Conservation (phyloP, 768 basidiomycete species). For the Lactarius deliciosus region DNA sequence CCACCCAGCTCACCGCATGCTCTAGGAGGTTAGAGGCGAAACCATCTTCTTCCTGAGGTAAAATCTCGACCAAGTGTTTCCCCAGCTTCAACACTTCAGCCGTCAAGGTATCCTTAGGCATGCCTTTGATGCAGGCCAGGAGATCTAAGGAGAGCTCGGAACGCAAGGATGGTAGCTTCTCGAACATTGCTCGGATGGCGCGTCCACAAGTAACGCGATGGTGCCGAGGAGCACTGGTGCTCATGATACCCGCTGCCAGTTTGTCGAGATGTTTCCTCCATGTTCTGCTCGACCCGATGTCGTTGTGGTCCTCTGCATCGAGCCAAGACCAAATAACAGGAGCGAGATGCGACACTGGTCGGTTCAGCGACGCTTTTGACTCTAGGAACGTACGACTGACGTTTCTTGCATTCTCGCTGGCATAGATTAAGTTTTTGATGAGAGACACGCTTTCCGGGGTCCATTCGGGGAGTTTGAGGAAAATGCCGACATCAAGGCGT, state of each 20-base stretch:
- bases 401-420: constrained; percentile 28
- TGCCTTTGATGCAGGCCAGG: constrained; percentile 13
- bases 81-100: constrained; percentile 8
- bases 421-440: constrained; percentile 47
- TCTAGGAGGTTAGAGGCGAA: constrained; percentile 15
- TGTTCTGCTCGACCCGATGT: neutral
- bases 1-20: constrained; percentile 9
- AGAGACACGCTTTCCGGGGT: constrained; percentile 45
- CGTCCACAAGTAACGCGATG: constrained; percentile 19
- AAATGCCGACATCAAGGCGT: constrained; percentile 35
- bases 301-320: constrained; percentile 17
- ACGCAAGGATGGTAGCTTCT: constrained; percentile 13
- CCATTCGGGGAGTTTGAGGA: constrained; percentile 47
- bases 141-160: constrained; percentile 18
- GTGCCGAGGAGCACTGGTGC: constrained; percentile 2
- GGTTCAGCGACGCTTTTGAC: constrained; percentile 20
- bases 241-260: constrained; percentile 25
- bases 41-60: constrained; percentile 16
- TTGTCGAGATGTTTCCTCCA: constrained; percentile 29
- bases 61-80: neutral
- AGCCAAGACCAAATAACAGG: constrained; percentile 30
- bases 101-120: constrained; percentile 13
- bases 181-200: constrained; percentile 16
- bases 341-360: constrained; percentile 26
- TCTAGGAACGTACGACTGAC: constrained; percentile 31